phyloP scores from a whole-genome alignment of 345 rosid genomes.

The Leavenworthia alabamica region DNA sequence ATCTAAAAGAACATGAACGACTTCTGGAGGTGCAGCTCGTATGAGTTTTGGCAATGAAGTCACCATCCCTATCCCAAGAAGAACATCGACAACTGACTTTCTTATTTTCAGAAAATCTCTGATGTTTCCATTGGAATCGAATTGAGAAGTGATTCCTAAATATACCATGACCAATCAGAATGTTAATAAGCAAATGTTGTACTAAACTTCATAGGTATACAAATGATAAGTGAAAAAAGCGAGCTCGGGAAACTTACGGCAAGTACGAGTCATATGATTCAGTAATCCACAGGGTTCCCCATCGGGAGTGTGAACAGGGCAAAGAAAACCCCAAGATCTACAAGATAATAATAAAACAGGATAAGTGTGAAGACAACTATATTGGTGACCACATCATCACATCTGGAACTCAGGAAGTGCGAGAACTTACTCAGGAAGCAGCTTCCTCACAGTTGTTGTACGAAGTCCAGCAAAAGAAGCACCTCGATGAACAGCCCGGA shows the following conservation, averaged over 20 bases:
- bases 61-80: conserved; percentile 73
- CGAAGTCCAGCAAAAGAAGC: conserved; percentile 97
- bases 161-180: conserved; percentile 21
- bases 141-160: conserved; percentile 79
- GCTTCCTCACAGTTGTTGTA: conserved; percentile 90
- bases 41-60: conserved; percentile 74
- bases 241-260: conserved; percentile 55
- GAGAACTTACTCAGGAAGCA: conserved; percentile 83
- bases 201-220: background rate
- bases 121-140: conserved; percentile 61
- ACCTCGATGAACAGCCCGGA: conserved; percentile 93
- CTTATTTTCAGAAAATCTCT: conserved; percentile 66
- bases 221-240: background rate
- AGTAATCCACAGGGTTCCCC: conserved; percentile 97
- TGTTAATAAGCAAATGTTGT: conserved; percentile 1
- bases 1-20: conserved; percentile 77
- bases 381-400: conserved; percentile 8
- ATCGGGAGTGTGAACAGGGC: conserved; percentile 99
- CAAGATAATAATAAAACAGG: conserved; percentile 9
- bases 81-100: conserved; percentile 56
- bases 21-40: conserved; percentile 78
- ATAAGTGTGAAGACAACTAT: conserved; percentile 8
- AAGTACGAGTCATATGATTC: conserved; percentile 79
- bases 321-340: conserved; percentile 99
- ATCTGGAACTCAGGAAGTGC: conserved; percentile 1